Conservation (phyloP, 345 rosid species). For the Angophora floribunda region DNA sequence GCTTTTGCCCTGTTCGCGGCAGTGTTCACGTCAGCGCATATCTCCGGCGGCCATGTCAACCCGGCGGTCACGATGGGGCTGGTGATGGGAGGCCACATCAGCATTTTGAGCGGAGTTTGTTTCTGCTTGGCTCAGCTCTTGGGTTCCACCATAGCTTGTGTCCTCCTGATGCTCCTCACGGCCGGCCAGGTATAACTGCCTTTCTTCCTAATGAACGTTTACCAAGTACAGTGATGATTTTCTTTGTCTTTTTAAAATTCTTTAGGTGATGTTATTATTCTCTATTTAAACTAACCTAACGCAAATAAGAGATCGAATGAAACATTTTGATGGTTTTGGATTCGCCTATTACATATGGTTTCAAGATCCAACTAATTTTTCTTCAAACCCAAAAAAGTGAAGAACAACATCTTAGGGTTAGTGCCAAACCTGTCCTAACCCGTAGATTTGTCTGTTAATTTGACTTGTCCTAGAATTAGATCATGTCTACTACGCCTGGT, state of each 20-base stretch:
- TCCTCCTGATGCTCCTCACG: not conserved
- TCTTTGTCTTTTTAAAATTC: rapidly evolving
- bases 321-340: not conserved
- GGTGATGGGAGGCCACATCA: constrained; percentile 1
- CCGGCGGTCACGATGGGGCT: constrained; percentile 5
- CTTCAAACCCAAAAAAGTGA: not conserved
- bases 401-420: not conserved
- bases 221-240: not conserved
- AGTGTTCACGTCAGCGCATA: not conserved
- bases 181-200: not conserved
- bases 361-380: not conserved
- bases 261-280: not conserved
- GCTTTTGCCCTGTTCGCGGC: constrained; percentile 3
- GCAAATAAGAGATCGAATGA: not conserved
- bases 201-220: not conserved
- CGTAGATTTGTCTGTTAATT: not conserved
- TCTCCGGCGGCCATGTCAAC: constrained; percentile 13
- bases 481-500: not conserved
- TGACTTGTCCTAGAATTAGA: not conserved
- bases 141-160: constrained; percentile 3
- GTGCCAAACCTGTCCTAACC: not conserved
- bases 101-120: not conserved
- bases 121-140: constrained; percentile 2
- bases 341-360: not conserved
- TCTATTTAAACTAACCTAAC: not conserved